These are phyloP conservation scores for Fraxinus nigra DNA, from an alignment of 305 asterid genomes.

Conservation along the genomic window DNA sequence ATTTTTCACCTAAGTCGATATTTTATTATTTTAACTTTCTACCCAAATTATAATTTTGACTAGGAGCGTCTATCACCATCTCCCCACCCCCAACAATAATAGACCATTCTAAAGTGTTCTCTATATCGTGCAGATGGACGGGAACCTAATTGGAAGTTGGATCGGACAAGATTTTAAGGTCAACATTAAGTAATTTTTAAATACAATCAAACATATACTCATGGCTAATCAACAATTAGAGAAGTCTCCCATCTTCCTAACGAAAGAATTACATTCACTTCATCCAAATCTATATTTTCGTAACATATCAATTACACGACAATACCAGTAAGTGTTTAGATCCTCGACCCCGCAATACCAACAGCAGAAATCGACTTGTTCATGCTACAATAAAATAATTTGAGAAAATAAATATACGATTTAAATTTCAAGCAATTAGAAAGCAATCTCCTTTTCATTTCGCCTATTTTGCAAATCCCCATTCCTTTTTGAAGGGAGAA, in stretches of 20 bases:
- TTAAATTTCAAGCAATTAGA: constrained; percentile 1
- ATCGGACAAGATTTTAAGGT: neutral
- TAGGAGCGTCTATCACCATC: neutral
- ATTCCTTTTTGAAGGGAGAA: neutral
- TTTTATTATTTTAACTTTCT: neutral
- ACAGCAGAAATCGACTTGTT: neutral
- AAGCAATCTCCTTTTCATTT: constrained; percentile 5
- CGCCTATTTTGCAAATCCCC: constrained; percentile 1
- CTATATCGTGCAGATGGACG: neutral
- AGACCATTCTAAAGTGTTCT: neutral
- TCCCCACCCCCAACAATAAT: neutral
- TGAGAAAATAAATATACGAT: neutral
- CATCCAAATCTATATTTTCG: neutral
- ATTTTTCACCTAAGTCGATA: neutral
- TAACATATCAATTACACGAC: neutral
- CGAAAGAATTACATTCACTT: neutral
- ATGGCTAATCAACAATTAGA: neutral
- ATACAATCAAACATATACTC: neutral
- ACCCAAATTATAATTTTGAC: neutral
- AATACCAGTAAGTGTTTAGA: neutral
- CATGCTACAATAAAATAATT: neutral
- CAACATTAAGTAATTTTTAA: neutral
- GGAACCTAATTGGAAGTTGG: neutral
- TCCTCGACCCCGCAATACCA: neutral
- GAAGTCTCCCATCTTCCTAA: neutral